Evolutionary conservation across 2,329 filamentous ascomycete genomes (phyloP).

Genomic region (Neonectria magnoliae): DNA sequence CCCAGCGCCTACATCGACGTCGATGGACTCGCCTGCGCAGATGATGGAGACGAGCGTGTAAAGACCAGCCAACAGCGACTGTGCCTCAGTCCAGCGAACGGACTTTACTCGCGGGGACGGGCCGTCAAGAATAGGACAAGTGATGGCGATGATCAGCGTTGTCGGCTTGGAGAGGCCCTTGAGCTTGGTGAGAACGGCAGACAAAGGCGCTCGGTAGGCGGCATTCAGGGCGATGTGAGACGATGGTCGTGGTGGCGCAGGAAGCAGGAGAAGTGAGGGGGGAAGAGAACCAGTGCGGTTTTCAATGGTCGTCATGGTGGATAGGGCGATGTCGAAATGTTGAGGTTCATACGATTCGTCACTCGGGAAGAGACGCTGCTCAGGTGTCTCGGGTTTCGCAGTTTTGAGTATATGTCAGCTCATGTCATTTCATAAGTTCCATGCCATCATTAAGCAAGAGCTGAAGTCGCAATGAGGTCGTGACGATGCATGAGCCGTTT

Average conservation of each 20-base stretch:
- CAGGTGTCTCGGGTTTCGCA: not conserved
- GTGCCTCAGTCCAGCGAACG: slow-evolving; percentile 73
- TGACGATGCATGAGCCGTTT: not conserved
- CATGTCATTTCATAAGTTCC: not conserved
- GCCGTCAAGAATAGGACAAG: slow-evolving; percentile 68
- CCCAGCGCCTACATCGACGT: slow-evolving; percentile 63
- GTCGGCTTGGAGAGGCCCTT: slow-evolving; percentile 45
- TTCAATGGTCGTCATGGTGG: not conserved
- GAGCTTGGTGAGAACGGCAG: slow-evolving; percentile 62
- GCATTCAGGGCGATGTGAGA: slow-evolving; percentile 62
- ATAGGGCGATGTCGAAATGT: not conserved
- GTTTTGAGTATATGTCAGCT: not conserved
- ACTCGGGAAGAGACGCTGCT: not conserved
- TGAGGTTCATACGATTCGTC: not conserved
- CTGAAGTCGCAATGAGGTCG: not conserved
- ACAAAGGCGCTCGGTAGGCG: slow-evolving; percentile 69
- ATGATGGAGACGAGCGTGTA: slow-evolving; percentile 82
- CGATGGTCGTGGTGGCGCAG: slow-evolving; percentile 68
- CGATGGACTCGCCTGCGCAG: slow-evolving; percentile 71
- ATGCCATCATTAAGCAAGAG: not conserved
- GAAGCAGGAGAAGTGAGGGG: slow-evolving; percentile 66
- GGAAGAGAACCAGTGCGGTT: not conserved
- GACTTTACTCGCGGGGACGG: slow-evolving; percentile 52
- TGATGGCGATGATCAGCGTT: slow-evolving; percentile 66
- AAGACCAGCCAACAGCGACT: slow-evolving; percentile 77